These are phyloP conservation scores for Aspergillus awamori DNA, from an alignment of 2,329 filamentous ascomycete genomes.

Conservation along the genomic window DNA sequence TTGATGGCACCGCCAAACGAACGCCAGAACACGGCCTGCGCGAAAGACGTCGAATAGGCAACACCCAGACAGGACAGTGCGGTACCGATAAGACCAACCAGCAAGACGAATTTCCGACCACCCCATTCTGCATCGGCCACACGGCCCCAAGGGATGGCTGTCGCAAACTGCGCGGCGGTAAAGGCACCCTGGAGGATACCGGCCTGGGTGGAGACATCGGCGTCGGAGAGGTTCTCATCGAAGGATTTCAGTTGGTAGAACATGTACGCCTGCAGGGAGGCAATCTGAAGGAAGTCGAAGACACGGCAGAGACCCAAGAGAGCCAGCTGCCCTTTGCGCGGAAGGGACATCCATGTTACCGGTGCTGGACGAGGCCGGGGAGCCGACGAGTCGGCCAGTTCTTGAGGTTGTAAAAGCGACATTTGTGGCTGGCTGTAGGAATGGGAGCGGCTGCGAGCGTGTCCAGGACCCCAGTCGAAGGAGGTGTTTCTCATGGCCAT, in stretches of 20 bases:
- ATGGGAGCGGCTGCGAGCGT: conserved; percentile 37
- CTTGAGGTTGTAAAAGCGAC: conserved; percentile 24
- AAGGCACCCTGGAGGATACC: conserved; percentile 77
- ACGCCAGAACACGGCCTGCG: conserved; percentile 66
- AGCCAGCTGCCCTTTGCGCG: conserved; percentile 41
- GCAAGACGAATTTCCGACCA: conserved; percentile 75
- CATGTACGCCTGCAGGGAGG: conserved; percentile 65
- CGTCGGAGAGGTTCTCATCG: conserved; percentile 56
- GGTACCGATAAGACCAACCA: conserved; percentile 74
- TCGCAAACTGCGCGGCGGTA: conserved; percentile 77
- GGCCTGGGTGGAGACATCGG: conserved; percentile 71
- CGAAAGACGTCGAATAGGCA: conserved; percentile 67
- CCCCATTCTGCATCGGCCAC: conserved; percentile 64
- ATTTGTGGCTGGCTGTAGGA: conserved; percentile 33
- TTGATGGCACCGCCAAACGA: conserved; percentile 69
- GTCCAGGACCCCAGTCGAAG: conserved; percentile 31
- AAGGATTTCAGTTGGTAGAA: conserved; percentile 85
- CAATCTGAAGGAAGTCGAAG: conserved; percentile 45
- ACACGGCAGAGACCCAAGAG: conserved; percentile 44
- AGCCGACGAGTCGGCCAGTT: conserved; percentile 16
- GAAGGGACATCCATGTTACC: conserved; percentile 46
- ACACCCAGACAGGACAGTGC: conserved; percentile 67
- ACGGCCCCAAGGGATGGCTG: conserved; percentile 78
- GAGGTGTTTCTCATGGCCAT: conserved; percentile 38
- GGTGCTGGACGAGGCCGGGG: conserved; percentile 26